Evolutionary conservation across 352 stramenopile species (phyloP).

Genomic region (Phytopythium litorale): DNA sequence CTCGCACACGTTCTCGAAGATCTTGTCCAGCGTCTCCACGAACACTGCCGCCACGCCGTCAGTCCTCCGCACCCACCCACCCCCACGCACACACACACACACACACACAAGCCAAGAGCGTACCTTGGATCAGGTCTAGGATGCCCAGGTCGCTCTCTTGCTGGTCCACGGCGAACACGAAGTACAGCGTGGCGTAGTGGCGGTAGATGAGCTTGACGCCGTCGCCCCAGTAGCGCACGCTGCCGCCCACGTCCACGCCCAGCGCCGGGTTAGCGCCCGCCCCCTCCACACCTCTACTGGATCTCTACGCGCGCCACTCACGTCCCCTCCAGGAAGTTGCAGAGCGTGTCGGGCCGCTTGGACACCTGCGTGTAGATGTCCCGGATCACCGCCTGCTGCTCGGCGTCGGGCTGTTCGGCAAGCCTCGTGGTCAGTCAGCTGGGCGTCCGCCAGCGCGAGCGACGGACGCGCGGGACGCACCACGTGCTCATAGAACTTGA

Average conservation of each 20-base stretch:
- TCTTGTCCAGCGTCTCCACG: conserved; percentile 97
- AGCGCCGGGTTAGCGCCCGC: neutral
- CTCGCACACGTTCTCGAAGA: conserved; percentile 99
- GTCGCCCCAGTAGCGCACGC: conserved; percentile 93
- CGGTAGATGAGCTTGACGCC: conserved; percentile 99
- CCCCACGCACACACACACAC: too few species aligned
- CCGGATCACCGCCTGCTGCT: conserved; percentile 97
- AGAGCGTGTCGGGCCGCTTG: conserved; percentile 96
- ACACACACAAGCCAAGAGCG: too few species aligned
- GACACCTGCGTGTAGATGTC: conserved; percentile 99
- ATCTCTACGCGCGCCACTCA: conserved; percentile 24
- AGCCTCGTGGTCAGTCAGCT: neutral
- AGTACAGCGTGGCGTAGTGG: conserved; percentile 99
- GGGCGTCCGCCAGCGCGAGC: too few species aligned
- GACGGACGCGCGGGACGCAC: conserved; percentile 40
- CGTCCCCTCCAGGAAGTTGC: conserved; percentile 98
- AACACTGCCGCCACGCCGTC: conserved; percentile 60
- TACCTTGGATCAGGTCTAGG: conserved; percentile 98
- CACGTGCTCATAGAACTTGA: conserved; percentile 99
- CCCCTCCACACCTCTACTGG: too few species aligned
- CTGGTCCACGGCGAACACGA: conserved; percentile 98
- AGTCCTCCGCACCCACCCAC: too few species aligned
- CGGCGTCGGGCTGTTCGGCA: conserved; percentile 83
- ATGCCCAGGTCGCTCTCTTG: conserved; percentile 99
- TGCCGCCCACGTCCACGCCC: conserved; percentile 11